Percentiles rank a stretch among this genome's conserved stretches.
These are phyloP conservation scores for Claviceps sp. DNA, from an alignment of 2,329 filamentous ascomycete species.

Conservation along the genomic window DNA sequence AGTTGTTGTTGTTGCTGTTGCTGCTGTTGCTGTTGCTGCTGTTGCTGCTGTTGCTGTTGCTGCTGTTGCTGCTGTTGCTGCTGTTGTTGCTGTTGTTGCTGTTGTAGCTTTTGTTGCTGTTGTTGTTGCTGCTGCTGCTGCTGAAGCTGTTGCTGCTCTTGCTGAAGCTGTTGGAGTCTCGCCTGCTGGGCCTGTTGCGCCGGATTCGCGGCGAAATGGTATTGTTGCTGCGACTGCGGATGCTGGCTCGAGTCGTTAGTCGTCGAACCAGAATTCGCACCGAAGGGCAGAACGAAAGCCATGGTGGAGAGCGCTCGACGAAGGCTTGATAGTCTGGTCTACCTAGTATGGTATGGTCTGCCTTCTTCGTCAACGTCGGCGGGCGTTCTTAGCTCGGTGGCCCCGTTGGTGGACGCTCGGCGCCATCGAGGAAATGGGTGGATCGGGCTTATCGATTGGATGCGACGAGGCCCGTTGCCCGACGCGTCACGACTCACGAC, in stretches of 20 bases:
- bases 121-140: constrained; percentile 7
- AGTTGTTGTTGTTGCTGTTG: constrained; percentile 7
- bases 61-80: background rate
- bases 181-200: constrained; percentile 1
- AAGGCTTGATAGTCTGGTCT: background rate
- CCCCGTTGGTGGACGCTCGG: background rate
- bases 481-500: too few relatives aligned
- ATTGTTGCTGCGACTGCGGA: background rate
- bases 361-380: background rate
- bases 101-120: background rate
- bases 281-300: constrained; percentile 3
- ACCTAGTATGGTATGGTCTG: background rate
- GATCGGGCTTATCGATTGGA: background rate
- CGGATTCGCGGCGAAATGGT: background rate
- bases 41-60: constrained; percentile 8
- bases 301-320: constrained; percentile 4
- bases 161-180: background rate
- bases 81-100: background rate
- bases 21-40: constrained; percentile 4
- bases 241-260: constrained; percentile 3
- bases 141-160: constrained; percentile 6
- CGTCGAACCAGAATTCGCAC: background rate
- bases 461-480: too few relatives aligned
- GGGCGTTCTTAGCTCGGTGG: background rate
- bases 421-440: background rate